Evolutionary conservation across 345 rosid species (phyloP).

Genomic region (Cochlearia excelsa): DNA sequence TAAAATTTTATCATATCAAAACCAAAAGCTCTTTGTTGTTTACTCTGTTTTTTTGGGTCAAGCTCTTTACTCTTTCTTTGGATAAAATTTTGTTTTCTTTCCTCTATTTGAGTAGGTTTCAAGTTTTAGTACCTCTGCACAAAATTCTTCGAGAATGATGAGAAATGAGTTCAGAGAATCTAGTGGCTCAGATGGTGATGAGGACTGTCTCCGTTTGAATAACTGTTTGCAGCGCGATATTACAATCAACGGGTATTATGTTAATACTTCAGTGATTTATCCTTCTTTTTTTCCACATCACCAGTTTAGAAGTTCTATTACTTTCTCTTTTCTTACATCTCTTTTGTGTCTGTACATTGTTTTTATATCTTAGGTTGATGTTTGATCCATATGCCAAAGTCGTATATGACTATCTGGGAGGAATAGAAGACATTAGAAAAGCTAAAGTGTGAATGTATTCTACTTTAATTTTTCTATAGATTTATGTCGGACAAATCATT

Average conservation of each 20-base stretch:
- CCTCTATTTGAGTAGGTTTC: slow-evolving; percentile 45
- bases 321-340: neutral
- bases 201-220: slow-evolving; percentile 71
- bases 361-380: slow-evolving; percentile 60
- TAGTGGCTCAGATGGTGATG: slow-evolving; percentile 44
- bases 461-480: slow-evolving; percentile 32
- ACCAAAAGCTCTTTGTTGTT: neutral
- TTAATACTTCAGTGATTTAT: slow-evolving; percentile 7
- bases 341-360: slow-evolving; percentile 9
- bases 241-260: slow-evolving; percentile 81
- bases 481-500: slow-evolving; percentile 16
- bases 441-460: slow-evolving; percentile 88
- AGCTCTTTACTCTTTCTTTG: neutral
- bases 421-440: slow-evolving; percentile 79
- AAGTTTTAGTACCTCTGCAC: slow-evolving; percentile 58
- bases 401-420: slow-evolving; percentile 85
- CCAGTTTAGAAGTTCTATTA: neutral
- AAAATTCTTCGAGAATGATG: slow-evolving; percentile 31
- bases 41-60: neutral
- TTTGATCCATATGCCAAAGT: slow-evolving; percentile 85
- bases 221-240: slow-evolving; percentile 84
- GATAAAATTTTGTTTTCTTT: neutral
- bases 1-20: slow-evolving; percentile 2
- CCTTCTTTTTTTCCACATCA: slow-evolving; percentile 2
- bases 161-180: slow-evolving; percentile 40